Conservation (phyloP, 768 basidiomycete species). For the Leccinum fibrillosum region DNA sequence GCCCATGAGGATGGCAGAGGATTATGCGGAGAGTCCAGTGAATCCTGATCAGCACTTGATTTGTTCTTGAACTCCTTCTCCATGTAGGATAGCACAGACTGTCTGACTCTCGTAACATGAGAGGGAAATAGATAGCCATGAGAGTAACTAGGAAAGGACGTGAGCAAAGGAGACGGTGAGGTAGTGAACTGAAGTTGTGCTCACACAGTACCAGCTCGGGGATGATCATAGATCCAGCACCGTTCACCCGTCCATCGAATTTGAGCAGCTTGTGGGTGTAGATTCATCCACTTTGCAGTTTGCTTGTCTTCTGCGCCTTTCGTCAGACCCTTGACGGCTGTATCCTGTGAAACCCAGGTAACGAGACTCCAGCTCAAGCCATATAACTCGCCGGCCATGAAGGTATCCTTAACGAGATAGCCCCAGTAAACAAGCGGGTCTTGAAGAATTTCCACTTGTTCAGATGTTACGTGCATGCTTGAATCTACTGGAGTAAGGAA, state of each 20-base stretch:
- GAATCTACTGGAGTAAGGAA: neutral
- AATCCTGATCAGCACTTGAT: conserved; percentile 26
- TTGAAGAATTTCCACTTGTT: conserved; percentile 18
- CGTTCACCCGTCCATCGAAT: conserved; percentile 90
- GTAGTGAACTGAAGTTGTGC: conserved; percentile 27
- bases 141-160: conserved; percentile 60
- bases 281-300: conserved; percentile 86
- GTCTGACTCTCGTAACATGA: conserved; percentile 67
- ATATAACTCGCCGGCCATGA: conserved; percentile 96
- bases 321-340: conserved; percentile 59
- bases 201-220: conserved; percentile 88
- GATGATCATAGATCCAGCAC: conserved; percentile 99
- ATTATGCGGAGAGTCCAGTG: conserved; percentile 19
- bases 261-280: conserved; percentile 74
- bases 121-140: conserved; percentile 96
- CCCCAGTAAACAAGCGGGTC: conserved; percentile 88
- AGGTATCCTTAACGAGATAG: conserved; percentile 85
- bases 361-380: conserved; percentile 87
- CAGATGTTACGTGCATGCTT: neutral
- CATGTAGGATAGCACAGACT: conserved; percentile 50
- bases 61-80: conserved; percentile 41
- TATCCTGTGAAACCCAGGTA: conserved; percentile 79
- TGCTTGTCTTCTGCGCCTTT: conserved; percentile 92
- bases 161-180: conserved; percentile 6
- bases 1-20: conserved; percentile 62